phyloP scores from a whole-genome alignment of 495 filamentous ascomycete genomes.

The Chaetomium fimeti region DNA sequence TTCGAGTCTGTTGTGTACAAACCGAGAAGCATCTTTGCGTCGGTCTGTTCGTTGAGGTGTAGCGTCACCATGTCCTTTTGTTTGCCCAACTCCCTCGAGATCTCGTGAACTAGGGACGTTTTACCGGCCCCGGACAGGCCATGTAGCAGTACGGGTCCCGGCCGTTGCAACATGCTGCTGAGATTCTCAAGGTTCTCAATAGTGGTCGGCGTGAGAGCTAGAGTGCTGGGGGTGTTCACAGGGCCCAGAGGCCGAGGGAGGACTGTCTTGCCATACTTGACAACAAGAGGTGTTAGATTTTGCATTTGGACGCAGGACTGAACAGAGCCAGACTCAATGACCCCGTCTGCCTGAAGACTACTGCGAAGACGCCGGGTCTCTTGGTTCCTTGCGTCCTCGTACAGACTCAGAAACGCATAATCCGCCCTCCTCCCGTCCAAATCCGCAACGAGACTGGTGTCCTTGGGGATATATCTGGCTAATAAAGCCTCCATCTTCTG shows the following conservation, averaged over 20 bases:
- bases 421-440: constrained; percentile 79
- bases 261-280: constrained; percentile 58
- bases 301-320: constrained; percentile 30
- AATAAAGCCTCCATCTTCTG: constrained; percentile 69
- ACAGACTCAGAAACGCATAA: constrained; percentile 78
- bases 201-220: constrained; percentile 73
- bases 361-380: constrained; percentile 42
- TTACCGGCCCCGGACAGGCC: constrained; percentile 89
- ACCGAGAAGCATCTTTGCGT: constrained; percentile 91
- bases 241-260: constrained; percentile 62
- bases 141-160: constrained; percentile 72
- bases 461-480: constrained; percentile 57
- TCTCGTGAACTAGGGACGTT: constrained; percentile 77
- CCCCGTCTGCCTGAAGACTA: constrained; percentile 36
- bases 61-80: constrained; percentile 79
- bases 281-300: constrained; percentile 44
- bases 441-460: constrained; percentile 57
- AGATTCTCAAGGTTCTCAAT: constrained; percentile 65
- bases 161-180: constrained; percentile 59
- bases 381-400: constrained; percentile 63
- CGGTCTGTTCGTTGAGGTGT: constrained; percentile 94
- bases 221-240: constrained; percentile 47
- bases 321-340: constrained; percentile 24
- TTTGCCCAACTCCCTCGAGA: constrained; percentile 72
- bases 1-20: constrained; percentile 84